Percentiles rank a stretch among this genome's conserved stretches.
These are phyloP conservation scores for Colletotrichum costaricense DNA, from an alignment of 2,329 filamentous ascomycete genomes.

Conservation along the genomic window DNA sequence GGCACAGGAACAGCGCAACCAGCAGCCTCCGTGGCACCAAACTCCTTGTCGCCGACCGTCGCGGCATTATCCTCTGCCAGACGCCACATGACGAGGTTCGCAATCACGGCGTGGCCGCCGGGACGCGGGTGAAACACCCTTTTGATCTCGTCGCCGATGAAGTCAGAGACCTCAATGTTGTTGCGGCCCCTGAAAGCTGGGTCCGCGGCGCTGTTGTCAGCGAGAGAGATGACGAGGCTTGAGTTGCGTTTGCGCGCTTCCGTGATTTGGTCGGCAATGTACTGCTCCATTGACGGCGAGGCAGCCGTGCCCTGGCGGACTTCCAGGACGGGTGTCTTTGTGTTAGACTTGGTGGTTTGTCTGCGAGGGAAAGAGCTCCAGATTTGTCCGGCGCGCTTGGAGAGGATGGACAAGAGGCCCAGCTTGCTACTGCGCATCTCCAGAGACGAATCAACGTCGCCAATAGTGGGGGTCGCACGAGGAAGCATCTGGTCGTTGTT, in stretches of 20 bases:
- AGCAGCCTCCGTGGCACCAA: neutral
- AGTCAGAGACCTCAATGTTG: neutral
- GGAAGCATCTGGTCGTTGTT: neutral
- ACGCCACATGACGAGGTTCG: neutral
- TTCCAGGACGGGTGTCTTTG: neutral
- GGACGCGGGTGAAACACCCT: constrained; percentile 4
- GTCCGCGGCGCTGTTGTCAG: neutral
- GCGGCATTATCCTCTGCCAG: neutral
- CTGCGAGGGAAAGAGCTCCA: neutral
- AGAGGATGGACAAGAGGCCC: neutral
- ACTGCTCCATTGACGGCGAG: neutral
- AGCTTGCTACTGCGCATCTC: neutral
- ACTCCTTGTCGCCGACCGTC: neutral
- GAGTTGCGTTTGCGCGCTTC: neutral
- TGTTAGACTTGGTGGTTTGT: neutral
- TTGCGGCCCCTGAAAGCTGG: neutral
- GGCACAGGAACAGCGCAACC: neutral
- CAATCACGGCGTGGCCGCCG: neutral
- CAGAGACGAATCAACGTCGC: neutral
- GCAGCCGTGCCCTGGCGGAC: neutral
- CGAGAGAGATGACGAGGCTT: neutral
- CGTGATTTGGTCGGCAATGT: neutral
- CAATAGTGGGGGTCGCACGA: neutral
- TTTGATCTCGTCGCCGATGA: neutral
- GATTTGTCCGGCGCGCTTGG: neutral